Evolutionary conservation across 495 filamentous ascomycete species (phyloP).

Genomic region (Daldinia vernicosa): DNA sequence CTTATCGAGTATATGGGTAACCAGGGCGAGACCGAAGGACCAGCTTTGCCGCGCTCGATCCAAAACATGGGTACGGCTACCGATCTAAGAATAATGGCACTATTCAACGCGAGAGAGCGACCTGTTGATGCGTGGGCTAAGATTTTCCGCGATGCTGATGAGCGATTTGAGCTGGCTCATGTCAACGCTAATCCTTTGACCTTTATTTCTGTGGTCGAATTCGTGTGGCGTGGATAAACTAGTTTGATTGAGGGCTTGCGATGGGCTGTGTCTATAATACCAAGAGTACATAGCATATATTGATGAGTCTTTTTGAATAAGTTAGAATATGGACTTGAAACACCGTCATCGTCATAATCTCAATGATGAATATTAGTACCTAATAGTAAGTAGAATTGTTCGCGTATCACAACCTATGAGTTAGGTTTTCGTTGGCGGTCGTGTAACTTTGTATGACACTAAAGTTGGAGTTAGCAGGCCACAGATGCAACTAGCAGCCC

Average conservation of each 20-base stretch:
- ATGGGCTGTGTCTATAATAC: neutral
- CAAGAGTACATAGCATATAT: neutral
- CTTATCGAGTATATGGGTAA: constrained; percentile 59
- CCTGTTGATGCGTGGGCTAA: constrained; percentile 42
- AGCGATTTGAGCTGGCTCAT: constrained; percentile 36
- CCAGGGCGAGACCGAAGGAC: constrained; percentile 33
- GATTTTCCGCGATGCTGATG: constrained; percentile 43
- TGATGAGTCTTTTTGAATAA: neutral
- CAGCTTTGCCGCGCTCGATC: constrained; percentile 33
- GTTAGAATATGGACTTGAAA: no score
- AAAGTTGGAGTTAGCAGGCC: no score
- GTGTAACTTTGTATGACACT: no score
- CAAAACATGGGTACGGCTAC: constrained; percentile 43
- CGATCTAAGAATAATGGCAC: constrained; percentile 45
- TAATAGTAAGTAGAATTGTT: no score
- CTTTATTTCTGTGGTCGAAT: constrained; percentile 43
- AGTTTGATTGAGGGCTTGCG: neutral
- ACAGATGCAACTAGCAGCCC: no score
- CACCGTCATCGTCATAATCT: no score
- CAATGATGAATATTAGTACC: no score
- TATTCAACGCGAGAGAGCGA: constrained; percentile 46
- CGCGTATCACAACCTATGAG: no score
- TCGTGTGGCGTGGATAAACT: constrained; percentile 40
- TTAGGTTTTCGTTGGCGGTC: no score
- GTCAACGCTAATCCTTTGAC: constrained; percentile 38